Evolutionary conservation across 441 rosid genomes (phyloP).

Genomic region (Flueggea neowawraea): DNA sequence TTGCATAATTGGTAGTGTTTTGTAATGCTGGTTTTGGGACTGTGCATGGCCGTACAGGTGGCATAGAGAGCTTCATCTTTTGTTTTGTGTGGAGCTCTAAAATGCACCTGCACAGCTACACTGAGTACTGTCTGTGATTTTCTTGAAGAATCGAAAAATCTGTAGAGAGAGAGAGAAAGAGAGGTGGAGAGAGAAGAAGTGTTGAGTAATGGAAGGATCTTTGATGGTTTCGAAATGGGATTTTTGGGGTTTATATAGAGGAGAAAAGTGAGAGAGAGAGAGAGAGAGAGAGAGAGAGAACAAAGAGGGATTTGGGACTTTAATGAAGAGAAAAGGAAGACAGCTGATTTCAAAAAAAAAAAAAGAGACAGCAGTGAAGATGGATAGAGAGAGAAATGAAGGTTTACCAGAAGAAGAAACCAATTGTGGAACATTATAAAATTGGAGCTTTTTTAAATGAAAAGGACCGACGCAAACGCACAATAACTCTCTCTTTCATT

Average conservation of each 20-base stretch:
- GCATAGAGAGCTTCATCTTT: slow-evolving; percentile 30
- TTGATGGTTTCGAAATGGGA: too few species aligned
- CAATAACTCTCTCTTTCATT: too few species aligned
- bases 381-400: neutral
- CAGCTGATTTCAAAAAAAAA: slow-evolving; percentile 17
- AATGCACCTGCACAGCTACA: too few species aligned
- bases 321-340: too few species aligned
- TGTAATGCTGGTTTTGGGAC: neutral
- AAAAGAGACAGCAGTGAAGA: neutral
- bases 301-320: too few species aligned
- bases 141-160: too few species aligned
- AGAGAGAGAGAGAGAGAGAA: neutral
- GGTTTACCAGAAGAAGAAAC: slow-evolving; percentile 3
- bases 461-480: too few species aligned
- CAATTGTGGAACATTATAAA: neutral
- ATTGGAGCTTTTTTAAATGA: too few species aligned
- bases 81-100: neutral
- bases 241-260: slow-evolving; percentile 20
- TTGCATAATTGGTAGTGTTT: neutral
- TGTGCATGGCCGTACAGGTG: slow-evolving; percentile 23
- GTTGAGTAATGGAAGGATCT: too few species aligned
- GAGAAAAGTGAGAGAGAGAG: slow-evolving; percentile 3
- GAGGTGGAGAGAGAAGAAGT: too few species aligned
- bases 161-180: too few species aligned
- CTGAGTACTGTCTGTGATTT: too few species aligned